Base-by-base conservation (phyloP, 2,329 filamentous ascomycete genomes). In the Xylariomycetidae sp. region DNA sequence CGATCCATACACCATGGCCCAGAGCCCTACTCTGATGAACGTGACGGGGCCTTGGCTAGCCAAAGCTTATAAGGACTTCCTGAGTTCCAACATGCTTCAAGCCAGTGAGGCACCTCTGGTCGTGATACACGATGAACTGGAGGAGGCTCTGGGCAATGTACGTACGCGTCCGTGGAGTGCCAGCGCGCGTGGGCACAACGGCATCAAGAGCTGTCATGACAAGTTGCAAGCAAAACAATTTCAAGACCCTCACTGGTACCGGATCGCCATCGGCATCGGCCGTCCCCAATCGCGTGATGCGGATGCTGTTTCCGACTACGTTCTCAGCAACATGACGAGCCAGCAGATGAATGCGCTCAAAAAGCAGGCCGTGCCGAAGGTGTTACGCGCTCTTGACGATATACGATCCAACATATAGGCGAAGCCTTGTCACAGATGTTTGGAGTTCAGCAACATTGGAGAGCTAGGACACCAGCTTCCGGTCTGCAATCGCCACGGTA, bases 71-170 rank as follows among this genome's bases (percentile, higher is more conserved):
- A 69, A 68, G 25, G 64, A 74, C n/a, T 68, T 72, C 37, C 46
- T 78, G 39, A n/a, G n/a, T n/a, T n/a, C n/a, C n/a, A n/a, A n/a
- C n/a, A n/a, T n/a, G n/a, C n/a, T n/a, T n/a, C n/a, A n/a, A n/a
- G 20, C 20, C 20, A 8, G 8, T 12, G 8, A 23, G 20, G 20
- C 20, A 8, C 20, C 20, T 61, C 59, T 98, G 12, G 76, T 96
- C 0, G 65, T 96, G 10, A 66, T 96, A 14, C 88, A 96, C 57
- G 90, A 96, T 56, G 90, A 96, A 56, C 62, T 96, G 20, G 89
- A 95, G 50, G 69, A 74, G 25, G 64, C 72, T 3, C 53, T 88
- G 2, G 88, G 88, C 0, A 69, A 71, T 22, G 70, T 94, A 10
- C 75, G 67, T 30, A 65, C 85, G 5, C 73, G 73, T 35, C 67